Percentiles rank a stretch among this genome's conserved stretches.
phyloP scores from a whole-genome alignment of 768 basidiomycete species.

The Boletus sp. region DNA sequence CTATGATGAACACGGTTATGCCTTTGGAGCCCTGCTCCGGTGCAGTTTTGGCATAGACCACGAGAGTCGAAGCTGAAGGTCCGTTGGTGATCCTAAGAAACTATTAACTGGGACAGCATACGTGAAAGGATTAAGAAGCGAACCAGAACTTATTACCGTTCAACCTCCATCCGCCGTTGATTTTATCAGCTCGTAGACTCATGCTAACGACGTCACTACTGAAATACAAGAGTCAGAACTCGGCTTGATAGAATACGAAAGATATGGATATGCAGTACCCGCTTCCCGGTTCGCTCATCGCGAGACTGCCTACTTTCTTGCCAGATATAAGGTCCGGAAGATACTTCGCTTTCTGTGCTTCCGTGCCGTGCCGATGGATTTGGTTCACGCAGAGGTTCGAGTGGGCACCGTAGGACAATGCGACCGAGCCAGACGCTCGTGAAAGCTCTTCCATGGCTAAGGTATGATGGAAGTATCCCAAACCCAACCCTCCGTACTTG shows the following conservation, averaged over 20 bases:
- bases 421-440: conserved; percentile 86
- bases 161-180: conserved; percentile 69
- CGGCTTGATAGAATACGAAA: neutral
- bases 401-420: conserved; percentile 88
- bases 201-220: conserved; percentile 93
- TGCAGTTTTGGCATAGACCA: conserved; percentile 89
- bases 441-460: conserved; percentile 96
- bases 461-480: conserved; percentile 85
- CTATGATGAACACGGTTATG: conserved; percentile 89
- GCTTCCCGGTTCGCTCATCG: conserved; percentile 91
- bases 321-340: conserved; percentile 78
- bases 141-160: conserved; percentile 96
- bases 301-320: conserved; percentile 81
- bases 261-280: conserved; percentile 38
- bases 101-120: neutral
- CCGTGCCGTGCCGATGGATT: conserved; percentile 81
- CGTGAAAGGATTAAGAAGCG: neutral
- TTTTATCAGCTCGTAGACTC: conserved; percentile 77
- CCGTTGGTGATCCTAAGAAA: conserved; percentile 89
- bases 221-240: neutral
- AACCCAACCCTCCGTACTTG: conserved; percentile 75
- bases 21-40: conserved; percentile 79
- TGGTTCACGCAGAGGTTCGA: conserved; percentile 88
- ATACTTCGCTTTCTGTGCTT: conserved; percentile 76
- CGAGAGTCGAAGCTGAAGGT: conserved; percentile 82